These are phyloP conservation scores for Quercus glauca DNA, from an alignment of 306 rosid genomes.

Conservation along the genomic window DNA sequence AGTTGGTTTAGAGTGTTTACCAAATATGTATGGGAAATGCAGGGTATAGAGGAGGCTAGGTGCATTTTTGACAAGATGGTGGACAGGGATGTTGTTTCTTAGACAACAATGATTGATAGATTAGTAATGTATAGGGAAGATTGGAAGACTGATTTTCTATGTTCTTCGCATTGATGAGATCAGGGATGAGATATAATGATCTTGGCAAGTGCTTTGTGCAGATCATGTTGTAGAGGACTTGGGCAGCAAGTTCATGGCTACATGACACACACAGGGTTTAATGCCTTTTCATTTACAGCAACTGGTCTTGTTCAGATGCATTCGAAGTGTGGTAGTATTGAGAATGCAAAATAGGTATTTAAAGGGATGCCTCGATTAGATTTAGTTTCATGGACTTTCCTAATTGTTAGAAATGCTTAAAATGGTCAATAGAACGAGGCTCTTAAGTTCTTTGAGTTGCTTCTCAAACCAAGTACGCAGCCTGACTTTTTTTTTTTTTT, in stretches of 20 bases:
- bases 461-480: too few relatives aligned
- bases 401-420: conserved; percentile 65
- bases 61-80: conserved; percentile 15
- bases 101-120: conserved; percentile 67
- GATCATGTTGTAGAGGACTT: conserved; percentile 50
- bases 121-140: conserved; percentile 53
- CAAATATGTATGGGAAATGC: conserved; percentile 53
- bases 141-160: conserved; percentile 57
- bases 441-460: conserved; percentile 48
- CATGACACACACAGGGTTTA: conserved; percentile 54
- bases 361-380: conserved; percentile 44
- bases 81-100: conserved; percentile 68
- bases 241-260: conserved; percentile 65
- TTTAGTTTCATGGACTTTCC: conserved; percentile 70
- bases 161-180: conserved; percentile 41
- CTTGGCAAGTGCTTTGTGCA: conserved; percentile 66
- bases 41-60: conserved; percentile 45
- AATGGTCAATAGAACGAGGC: conserved; percentile 58
- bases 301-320: conserved; percentile 65
- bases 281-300: conserved; percentile 44
- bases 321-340: conserved; percentile 52
- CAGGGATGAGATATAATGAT: conserved; percentile 54
- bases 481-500: too few relatives aligned
- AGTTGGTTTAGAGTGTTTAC: conserved; percentile 65
- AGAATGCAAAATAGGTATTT: conserved; percentile 35